Base-by-base conservation (phyloP, 495 filamentous ascomycete species). In the Penicillium coffeae region DNA sequence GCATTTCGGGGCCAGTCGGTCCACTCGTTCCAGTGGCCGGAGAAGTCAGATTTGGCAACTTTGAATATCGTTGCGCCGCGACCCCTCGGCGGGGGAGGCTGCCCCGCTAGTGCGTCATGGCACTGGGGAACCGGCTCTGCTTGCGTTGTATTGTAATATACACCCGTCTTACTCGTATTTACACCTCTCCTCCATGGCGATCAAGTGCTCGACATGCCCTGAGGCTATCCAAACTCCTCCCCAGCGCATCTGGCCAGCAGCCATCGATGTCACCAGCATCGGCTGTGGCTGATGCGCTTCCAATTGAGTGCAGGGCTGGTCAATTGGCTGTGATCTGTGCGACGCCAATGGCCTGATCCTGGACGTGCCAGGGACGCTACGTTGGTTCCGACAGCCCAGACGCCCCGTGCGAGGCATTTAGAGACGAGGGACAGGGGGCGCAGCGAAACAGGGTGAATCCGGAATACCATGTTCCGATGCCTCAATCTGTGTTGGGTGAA, bases 41-140 rank as follows among this genome's bases (percentile, higher is more conserved):
- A 40, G 41, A 41, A 33, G 34, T 42, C 20, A 15, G 39, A 40
- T 38, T 42, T 13, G 13, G 16, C 38, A 36, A 25, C 34, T 25
- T 50, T 42, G 39, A n/a, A 53, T 50, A 48, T 48, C 14, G 15
- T 48, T 40, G 48, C 51, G 40, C 40, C 30, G 51, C 32, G 42
- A 8, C 39, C 39, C 37, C 14, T 16, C 20, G 36, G 35, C 34
- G 47, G 48, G 21, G 41, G 14, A 48, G 21, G 32, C 9, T 43
- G 45, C 50, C 58, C 50, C 54, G 38, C 49, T 46, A 4, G 47
- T 50, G 58, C 58, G 55, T 61, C 55, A 61, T 61, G 41, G 45
- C 22, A 27, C 20, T 15, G 19, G 27, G 21, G 16, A 37, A 9
- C n/a, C n/a, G 9, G 35, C 15, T 13, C 35, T 13, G 6, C 13